phyloP scores from a whole-genome alignment of 2,329 filamentous ascomycete species.

The Alternaria arborescens region DNA sequence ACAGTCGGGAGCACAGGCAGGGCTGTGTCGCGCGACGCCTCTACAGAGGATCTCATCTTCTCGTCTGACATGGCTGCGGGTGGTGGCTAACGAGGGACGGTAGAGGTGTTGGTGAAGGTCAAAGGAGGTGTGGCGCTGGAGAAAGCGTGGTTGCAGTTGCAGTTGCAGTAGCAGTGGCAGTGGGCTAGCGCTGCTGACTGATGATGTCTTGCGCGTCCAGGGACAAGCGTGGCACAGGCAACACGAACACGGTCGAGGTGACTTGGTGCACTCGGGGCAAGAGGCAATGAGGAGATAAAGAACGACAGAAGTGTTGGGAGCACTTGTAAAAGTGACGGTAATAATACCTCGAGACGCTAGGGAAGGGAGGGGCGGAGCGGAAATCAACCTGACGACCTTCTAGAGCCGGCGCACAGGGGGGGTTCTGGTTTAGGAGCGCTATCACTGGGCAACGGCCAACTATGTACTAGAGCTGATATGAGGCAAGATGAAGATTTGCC shows the following conservation, averaged over 20 bases:
- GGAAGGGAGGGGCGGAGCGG: constrained; percentile 45
- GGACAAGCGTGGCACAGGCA: constrained; percentile 36
- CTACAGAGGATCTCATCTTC: constrained; percentile 84
- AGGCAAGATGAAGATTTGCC: constrained; percentile 28
- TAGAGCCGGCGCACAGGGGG: constrained; percentile 31
- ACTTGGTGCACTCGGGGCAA: constrained; percentile 29
- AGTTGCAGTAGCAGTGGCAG: constrained; percentile 13
- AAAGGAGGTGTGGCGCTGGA: constrained; percentile 31
- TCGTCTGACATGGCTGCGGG: constrained; percentile 68
- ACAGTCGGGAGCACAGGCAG: constrained; percentile 77
- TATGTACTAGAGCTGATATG: constrained; percentile 12
- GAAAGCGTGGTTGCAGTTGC: constrained; percentile 20
- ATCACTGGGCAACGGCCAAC: constrained; percentile 27
- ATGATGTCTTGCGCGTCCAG: constrained; percentile 13
- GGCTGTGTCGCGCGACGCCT: constrained; percentile 69
- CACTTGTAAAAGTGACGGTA: constrained; percentile 32
- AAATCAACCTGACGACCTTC: constrained; percentile 29
- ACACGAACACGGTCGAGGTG: constrained; percentile 22
- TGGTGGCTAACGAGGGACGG: constrained; percentile 30
- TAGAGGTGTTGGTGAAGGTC: constrained; percentile 23
- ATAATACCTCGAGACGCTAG: constrained; percentile 34
- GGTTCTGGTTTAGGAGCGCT: constrained; percentile 18
- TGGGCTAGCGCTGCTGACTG: constrained; percentile 34
- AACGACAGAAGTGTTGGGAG: constrained; percentile 34
- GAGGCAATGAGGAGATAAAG: constrained; percentile 34